A percentile compares a stretch with the other conserved stretches of the same genome.
These are phyloP conservation scores for Wickerhamomyces sp. DNA, from an alignment of 1,139 yeast genomes.

Conservation along the genomic window DNA sequence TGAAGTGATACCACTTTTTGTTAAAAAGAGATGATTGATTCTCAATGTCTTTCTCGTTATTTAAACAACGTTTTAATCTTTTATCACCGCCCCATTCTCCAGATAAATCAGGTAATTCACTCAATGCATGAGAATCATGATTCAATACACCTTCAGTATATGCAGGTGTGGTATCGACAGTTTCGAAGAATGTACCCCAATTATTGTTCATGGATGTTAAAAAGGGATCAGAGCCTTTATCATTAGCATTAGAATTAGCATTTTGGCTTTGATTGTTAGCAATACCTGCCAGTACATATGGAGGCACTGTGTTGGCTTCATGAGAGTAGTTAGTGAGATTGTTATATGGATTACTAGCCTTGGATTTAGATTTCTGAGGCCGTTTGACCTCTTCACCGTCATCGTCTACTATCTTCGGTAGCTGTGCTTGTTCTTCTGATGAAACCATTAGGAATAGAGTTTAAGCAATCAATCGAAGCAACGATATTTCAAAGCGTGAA, in stretches of 20 bases:
- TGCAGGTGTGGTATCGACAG: slow-evolving; percentile 27
- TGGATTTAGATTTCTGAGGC: background rate
- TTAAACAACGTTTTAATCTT: slow-evolving; percentile 51
- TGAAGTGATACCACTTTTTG: slow-evolving; percentile 23
- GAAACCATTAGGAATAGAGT: too few relatives aligned
- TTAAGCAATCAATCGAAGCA: too few relatives aligned
- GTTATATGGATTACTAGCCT: slow-evolving; percentile 9
- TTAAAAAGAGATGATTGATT: slow-evolving; percentile 20
- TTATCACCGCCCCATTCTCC: slow-evolving; percentile 71
- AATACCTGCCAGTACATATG: slow-evolving; percentile 54
- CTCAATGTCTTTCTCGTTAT: slow-evolving; percentile 23
- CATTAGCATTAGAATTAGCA: slow-evolving; percentile 9
- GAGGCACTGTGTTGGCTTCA: slow-evolving; percentile 40
- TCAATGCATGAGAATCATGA: slow-evolving; percentile 19
- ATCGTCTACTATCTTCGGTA: too few relatives aligned
- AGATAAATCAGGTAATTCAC: slow-evolving; percentile 29
- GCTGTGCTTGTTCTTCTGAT: too few relatives aligned
- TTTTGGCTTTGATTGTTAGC: slow-evolving; percentile 35
- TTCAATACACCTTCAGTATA: slow-evolving; percentile 22
- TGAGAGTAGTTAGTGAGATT: slow-evolving; percentile 26
- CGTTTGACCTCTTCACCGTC: background rate
- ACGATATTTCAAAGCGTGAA: too few relatives aligned
- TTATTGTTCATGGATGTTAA: slow-evolving; percentile 24
- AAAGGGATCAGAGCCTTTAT: slow-evolving; percentile 27
- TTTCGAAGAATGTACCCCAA: slow-evolving; percentile 25